A percentile compares a stretch with the other conserved stretches of the same genome.
Evolutionary conservation across 331 rosid genomes (phyloP).

Genomic region (Quercus tomentella): DNA sequence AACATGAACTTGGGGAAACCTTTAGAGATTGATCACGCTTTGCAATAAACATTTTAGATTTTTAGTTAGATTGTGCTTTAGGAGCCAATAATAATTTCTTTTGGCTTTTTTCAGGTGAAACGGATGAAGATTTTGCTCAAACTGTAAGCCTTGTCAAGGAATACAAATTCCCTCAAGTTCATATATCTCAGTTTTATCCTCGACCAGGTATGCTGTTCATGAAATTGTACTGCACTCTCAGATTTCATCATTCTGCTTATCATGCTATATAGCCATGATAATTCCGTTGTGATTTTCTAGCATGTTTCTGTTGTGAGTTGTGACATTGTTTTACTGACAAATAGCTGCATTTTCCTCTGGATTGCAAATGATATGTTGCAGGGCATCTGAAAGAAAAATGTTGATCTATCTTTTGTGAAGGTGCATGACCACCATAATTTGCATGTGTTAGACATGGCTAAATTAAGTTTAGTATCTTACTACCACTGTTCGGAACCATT

Average conservation of each 20-base stretch:
- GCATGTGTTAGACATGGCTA: not conserved
- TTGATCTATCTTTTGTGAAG: not conserved
- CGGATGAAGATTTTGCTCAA: conserved; percentile 83
- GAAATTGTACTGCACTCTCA: not conserved
- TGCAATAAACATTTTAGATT: not conserved
- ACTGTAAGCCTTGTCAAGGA: conserved; percentile 67
- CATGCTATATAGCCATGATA: not conserved
- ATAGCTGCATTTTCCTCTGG: not conserved
- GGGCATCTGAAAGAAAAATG: not conserved
- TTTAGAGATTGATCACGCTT: not conserved
- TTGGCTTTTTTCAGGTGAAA: conserved; percentile 68
- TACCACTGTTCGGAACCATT: too few species aligned
- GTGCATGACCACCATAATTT: not conserved
- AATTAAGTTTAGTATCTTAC: too few species aligned
- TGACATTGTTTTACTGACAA: not conserved
- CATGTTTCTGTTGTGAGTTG: not conserved
- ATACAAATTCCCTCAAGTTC: conserved; percentile 88
- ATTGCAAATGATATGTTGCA: not conserved
- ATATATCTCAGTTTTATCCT: conserved; percentile 96
- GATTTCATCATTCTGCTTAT: not conserved
- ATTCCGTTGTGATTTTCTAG: not conserved
- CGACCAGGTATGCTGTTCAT: conserved; percentile 64
- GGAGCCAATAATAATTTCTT: conserved; percentile 9
- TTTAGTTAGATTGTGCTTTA: not conserved
- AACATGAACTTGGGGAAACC: not conserved